These are phyloP conservation scores for fission yeast (Schizosaccharomyces pombe) DNA, from an alignment of 805 yeast genomes.

Conservation along the genomic window ASM294v3 CU329670.1:2497001-2497500, in stretches of 20 bases:
- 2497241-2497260: conserved; percentile 69
- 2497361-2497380: conserved; percentile 8
- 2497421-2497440: no score
- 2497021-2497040: conserved; percentile 67
- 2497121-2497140: conserved; percentile 75
- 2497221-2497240: conserved; percentile 86
- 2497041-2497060: conserved; percentile 72
- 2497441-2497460: no score
- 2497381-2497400: conserved; percentile 2
- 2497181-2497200: conserved; percentile 45
- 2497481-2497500: no score
- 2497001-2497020: conserved; percentile 40
- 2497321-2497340: conserved; percentile 75
- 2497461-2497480: no score
- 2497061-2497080: conserved; percentile 70
- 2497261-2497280: conserved; percentile 27
- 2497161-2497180: conserved; percentile 77
- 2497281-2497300: conserved; percentile 16
- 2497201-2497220: conserved; percentile 58
- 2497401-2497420: not conserved
- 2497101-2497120: conserved; percentile 88
- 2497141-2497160: conserved; percentile 43
- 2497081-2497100: conserved; percentile 53
- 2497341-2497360: conserved; percentile 87
- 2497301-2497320: conserved; percentile 71